Conservation (phyloP, 495 filamentous ascomycete species). For the Mycothermus thermophilus region DNA sequence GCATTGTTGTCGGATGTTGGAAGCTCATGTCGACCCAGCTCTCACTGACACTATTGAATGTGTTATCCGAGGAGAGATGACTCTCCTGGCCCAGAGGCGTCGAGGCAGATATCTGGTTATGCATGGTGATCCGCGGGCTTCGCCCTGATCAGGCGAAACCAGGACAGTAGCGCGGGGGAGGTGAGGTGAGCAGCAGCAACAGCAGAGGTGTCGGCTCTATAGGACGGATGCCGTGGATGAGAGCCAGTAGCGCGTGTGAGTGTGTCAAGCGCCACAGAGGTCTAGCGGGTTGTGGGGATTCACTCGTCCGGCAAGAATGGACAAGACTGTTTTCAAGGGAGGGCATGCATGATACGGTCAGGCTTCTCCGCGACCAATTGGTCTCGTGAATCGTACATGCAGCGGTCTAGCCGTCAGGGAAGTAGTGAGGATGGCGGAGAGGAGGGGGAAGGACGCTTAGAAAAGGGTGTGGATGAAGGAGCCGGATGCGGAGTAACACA, state of each 20-base stretch:
- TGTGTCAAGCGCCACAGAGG: conserved; percentile 10
- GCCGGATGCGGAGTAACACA: conserved; percentile 11
- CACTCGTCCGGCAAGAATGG: conserved; percentile 14
- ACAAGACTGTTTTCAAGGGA: conserved; percentile 14
- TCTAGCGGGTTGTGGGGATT: conserved; percentile 12
- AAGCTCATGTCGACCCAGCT: conserved; percentile 35
- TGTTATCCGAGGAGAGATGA: conserved; percentile 32
- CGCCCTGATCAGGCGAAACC: conserved; percentile 17
- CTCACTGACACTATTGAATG: conserved; percentile 16
- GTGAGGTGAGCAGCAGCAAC: conserved; percentile 15
- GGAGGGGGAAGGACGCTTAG: too few relatives aligned
- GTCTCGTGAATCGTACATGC: conserved; percentile 16
- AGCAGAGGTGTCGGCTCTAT: conserved; percentile 8
- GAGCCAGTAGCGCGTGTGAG: conserved; percentile 16
- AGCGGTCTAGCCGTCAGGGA: conserved; percentile 15
- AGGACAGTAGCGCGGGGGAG: too few relatives aligned
- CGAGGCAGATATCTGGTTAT: conserved; percentile 35
- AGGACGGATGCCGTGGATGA: conserved; percentile 9
- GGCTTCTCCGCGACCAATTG: conserved; percentile 13
- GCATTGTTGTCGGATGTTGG: conserved; percentile 34
- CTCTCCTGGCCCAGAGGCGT: conserved; percentile 36
- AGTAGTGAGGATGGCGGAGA: conserved; percentile 9
- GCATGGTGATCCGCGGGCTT: conserved; percentile 28
- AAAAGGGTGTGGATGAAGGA: too few relatives aligned
- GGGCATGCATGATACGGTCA: conserved; percentile 20